Evolutionary conservation across 768 basidiomycete species (phyloP).

Genomic region (Suillus sp.): DNA sequence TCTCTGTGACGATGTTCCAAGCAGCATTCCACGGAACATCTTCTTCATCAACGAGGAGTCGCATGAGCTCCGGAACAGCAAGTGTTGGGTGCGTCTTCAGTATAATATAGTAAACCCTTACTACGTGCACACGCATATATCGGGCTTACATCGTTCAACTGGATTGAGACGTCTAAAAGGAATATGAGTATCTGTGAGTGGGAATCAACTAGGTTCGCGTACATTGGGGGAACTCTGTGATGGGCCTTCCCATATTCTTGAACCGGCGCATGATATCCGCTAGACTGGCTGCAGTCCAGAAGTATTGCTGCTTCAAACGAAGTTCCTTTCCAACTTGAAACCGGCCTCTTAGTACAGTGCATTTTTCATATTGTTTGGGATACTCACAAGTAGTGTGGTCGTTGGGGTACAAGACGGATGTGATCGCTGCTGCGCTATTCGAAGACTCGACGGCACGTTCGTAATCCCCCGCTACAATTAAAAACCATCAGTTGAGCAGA

Average conservation of each 20-base stretch:
- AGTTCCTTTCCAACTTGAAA: conserved; percentile 77
- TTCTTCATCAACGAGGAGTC: conserved; percentile 90
- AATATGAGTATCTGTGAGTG: conserved; percentile 11
- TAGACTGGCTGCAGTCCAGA: conserved; percentile 89
- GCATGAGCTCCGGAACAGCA: conserved; percentile 94
- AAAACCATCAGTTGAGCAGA: not conserved
- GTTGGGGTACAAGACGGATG: conserved; percentile 94
- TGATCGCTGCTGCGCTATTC: conserved; percentile 91
- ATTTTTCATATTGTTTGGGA: not conserved
- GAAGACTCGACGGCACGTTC: conserved; percentile 85
- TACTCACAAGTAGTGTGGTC: conserved; percentile 73
- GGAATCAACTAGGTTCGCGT: conserved; percentile 23
- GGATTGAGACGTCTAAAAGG: conserved; percentile 76
- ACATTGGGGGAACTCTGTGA: conserved; percentile 84
- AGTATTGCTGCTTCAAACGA: conserved; percentile 95
- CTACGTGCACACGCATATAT: not conserved
- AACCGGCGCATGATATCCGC: conserved; percentile 91
- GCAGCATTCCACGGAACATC: conserved; percentile 81
- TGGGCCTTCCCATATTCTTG: conserved; percentile 83
- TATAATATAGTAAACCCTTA: not conserved
- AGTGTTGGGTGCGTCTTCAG: conserved; percentile 91
- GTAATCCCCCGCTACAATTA: conserved; percentile 79
- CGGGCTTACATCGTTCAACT: conserved; percentile 82
- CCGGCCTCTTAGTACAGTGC: not conserved
- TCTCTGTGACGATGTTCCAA: conserved; percentile 87